Evolutionary conservation across 2,329 filamentous ascomycete species (phyloP).

Genomic region (Epichloe scottii): DNA sequence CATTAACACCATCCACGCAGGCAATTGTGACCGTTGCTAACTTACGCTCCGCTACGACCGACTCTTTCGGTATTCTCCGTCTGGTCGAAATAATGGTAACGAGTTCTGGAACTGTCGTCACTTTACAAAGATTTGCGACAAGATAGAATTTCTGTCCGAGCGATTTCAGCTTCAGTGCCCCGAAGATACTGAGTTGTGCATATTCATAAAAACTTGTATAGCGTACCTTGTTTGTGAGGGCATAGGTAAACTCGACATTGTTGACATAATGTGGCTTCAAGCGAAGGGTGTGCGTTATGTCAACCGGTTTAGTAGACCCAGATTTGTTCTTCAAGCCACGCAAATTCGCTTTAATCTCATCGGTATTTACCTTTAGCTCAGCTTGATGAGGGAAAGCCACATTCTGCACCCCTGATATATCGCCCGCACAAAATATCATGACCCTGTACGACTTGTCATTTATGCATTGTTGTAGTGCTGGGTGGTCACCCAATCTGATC

Average conservation of each 20-base stretch:
- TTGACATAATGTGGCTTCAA: slow-evolving; percentile 61
- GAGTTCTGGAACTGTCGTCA: slow-evolving; percentile 58
- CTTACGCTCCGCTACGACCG: slow-evolving; percentile 72
- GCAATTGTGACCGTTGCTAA: slow-evolving; percentile 18
- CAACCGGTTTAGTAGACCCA: slow-evolving; percentile 83
- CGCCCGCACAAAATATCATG: slow-evolving; percentile 72
- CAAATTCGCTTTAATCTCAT: slow-evolving; percentile 83
- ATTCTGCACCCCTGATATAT: slow-evolving; percentile 53
- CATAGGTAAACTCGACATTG: slow-evolving; percentile 76
- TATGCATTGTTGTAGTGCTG: slow-evolving; percentile 41
- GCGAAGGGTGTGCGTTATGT: slow-evolving; percentile 69
- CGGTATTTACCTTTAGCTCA: slow-evolving; percentile 80
- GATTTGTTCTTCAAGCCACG: slow-evolving; percentile 93
- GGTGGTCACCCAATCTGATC: slow-evolving; percentile 37
- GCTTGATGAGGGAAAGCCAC: slow-evolving; percentile 86
- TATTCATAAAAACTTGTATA: slow-evolving; percentile 1
- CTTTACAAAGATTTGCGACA: slow-evolving; percentile 62
- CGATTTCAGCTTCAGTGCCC: slow-evolving; percentile 8
- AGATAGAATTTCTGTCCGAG: slow-evolving; percentile 55
- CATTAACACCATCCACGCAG: slow-evolving; percentile 1
- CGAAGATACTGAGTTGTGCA: background rate
- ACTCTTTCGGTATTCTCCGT: slow-evolving; percentile 64
- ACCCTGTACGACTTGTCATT: slow-evolving; percentile 53
- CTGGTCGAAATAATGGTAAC: slow-evolving; percentile 52
- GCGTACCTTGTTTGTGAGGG: slow-evolving; percentile 73